Evolutionary conservation across 805 yeast genomes (phyloP), one percentile per base, ranked within the genome.

Genomic region (Lachancea meyersii): DNA sequence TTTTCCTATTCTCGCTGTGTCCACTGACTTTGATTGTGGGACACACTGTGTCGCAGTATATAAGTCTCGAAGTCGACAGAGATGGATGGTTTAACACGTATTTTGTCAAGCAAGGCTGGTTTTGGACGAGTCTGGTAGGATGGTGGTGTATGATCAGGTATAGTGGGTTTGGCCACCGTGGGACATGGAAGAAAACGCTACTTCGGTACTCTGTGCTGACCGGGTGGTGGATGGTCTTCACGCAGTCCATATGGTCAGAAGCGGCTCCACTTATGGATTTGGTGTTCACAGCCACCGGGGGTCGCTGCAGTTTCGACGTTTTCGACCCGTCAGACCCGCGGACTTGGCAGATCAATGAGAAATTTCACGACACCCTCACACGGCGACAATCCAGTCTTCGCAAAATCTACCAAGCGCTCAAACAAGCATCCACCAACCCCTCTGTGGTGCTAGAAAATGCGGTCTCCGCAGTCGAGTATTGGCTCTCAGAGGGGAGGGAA

Each of bases 61-160:
- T 32, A 18, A 18, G 13, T 4, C 41, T 22, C 16, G 41, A 43
- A 33, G 49, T 45, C 11, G 69, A 79, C 43, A 87, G 86, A 64
- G 71, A 75, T 39, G 87, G 86, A 57, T 24, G 87, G 14, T 57
- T 89, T 47, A 91, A 91, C 61, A 72, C 72, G 17, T 36, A 73
- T 5, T 86, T 93, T 58, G 96, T 91, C 30, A 93, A 91, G 55
- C 73, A 72, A 20, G 97, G 97, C 2, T 93, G 97, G 97, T 71
- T 77, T 13, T 93, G 97, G 97, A 88, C 95, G 1, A 61, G 78
- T 0, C 4, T 73, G 3, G 70, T 71, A 3, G 48, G 55, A 17
- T 52, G 56, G 55, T 53, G 52, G 52, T 55, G 56, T 30, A 35
- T 48, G 26, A 22, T 50, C 28, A 37, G 52, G 16, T 52, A 51